phyloP scores from a whole-genome alignment of 1,284 basidiomycete species.

The Boletus mariae region DNA sequence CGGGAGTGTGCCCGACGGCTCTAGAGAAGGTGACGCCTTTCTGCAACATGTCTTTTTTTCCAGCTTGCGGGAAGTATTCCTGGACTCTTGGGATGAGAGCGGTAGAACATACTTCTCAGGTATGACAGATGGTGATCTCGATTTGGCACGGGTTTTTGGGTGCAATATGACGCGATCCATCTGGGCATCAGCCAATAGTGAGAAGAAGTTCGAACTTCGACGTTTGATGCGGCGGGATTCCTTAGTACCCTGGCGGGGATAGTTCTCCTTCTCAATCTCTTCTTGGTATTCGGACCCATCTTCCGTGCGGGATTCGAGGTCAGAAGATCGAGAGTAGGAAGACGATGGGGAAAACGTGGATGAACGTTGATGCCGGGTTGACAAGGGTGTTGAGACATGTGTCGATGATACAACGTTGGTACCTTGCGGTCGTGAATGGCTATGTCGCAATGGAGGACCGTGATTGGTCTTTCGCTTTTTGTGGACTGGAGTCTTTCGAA shows the following conservation, averaged over 20 bases:
- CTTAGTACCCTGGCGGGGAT: constrained; percentile 3
- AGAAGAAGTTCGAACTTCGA: constrained; percentile 36
- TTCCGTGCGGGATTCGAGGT: constrained; percentile 18
- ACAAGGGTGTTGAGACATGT: constrained; percentile 3
- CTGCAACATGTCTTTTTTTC: constrained; percentile 8
- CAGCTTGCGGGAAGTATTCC: constrained; percentile 12
- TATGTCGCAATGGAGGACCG: constrained; percentile 1
- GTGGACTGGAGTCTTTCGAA: constrained; percentile 33
- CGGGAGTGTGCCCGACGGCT: constrained; percentile 13
- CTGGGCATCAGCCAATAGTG: constrained; percentile 44
- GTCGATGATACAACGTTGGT: not conserved
- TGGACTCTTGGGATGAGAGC: constrained; percentile 14
- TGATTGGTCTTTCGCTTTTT: constrained; percentile 27
- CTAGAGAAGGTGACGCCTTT: constrained; percentile 6
- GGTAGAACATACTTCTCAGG: constrained; percentile 14
- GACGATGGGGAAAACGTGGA: constrained; percentile 15
- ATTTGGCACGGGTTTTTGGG: constrained; percentile 11
- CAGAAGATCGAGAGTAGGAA: constrained; percentile 13
- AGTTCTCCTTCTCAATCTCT: constrained; percentile 29
- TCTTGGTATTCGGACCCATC: constrained; percentile 24
- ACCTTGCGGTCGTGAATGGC: not conserved
- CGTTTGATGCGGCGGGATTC: constrained; percentile 9
- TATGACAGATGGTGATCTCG: constrained; percentile 11
- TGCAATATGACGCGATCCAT: constrained; percentile 40
- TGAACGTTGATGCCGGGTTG: constrained; percentile 1